Conservation (phyloP, 1,284 basidiomycete genomes). For the Rhodotorula sp. region DNA sequence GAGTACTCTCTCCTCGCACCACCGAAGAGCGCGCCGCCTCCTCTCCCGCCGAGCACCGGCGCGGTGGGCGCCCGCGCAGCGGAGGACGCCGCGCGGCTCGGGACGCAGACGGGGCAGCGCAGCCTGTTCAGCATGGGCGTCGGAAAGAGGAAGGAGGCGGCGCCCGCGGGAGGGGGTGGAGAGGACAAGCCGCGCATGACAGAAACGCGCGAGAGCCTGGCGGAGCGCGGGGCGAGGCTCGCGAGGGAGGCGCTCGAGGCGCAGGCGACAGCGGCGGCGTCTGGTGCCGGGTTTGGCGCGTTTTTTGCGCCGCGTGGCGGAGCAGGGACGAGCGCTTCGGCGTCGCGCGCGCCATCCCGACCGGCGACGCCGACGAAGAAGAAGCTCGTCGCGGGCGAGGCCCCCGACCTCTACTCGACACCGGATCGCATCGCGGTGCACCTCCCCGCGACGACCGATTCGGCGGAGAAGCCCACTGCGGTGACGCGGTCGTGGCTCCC, state of each 20-base stretch:
- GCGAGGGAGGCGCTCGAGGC: slow-evolving; percentile 22
- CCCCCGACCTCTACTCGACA: not conserved
- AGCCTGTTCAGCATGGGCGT: slow-evolving; percentile 31
- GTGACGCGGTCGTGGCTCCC: slow-evolving; percentile 31
- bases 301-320: slow-evolving; percentile 17
- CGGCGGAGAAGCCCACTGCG: slow-evolving; percentile 36
- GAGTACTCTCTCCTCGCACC: slow-evolving; percentile 53
- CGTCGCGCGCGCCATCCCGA: not conserved
- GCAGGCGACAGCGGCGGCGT: not conserved
- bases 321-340: not conserved
- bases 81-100: slow-evolving; percentile 8
- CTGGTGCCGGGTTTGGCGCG: not conserved
- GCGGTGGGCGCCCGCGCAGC: slow-evolving; percentile 4
- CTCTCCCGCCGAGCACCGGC: not conserved
- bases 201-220: slow-evolving; percentile 32
- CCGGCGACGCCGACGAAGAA: not conserved
- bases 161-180: no score
- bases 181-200: not conserved
- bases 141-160: not conserved
- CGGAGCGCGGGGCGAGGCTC: slow-evolving; percentile 32
- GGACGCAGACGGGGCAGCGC: slow-evolving; percentile 28
- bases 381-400: not conserved
- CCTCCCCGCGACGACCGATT: slow-evolving; percentile 54
- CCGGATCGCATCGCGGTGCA: slow-evolving; percentile 10
- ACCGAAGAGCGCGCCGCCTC: not conserved